These are phyloP conservation scores for Amanita brunnescens DNA, from an alignment of 768 basidiomycete species.

Conservation along the genomic window DNA sequence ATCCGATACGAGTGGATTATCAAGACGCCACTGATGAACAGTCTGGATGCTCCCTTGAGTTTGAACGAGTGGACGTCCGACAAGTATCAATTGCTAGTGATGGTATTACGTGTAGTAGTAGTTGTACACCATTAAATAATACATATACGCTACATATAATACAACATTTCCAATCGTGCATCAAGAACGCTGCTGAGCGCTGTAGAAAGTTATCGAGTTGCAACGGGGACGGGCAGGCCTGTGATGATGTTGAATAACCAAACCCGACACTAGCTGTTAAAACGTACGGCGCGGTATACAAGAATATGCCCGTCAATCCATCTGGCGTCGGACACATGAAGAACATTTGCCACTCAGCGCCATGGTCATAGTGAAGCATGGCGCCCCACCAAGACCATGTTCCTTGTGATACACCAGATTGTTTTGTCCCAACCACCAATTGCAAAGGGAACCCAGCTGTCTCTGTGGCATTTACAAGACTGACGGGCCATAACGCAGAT, in stretches of 20 bases:
- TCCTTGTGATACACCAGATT: constrained; percentile 31
- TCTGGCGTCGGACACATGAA: constrained; percentile 30
- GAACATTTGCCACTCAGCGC: constrained; percentile 32
- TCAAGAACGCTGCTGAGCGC: constrained; percentile 15
- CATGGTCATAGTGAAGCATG: constrained; percentile 43
- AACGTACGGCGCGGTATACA: constrained; percentile 38
- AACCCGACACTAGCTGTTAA: no score
- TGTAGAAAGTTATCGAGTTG: constrained; percentile 28
- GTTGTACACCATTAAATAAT: no score
- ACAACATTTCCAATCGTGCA: neutral
- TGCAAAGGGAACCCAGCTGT: constrained; percentile 38
- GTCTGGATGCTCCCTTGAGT: no score
- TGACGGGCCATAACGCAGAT: constrained; percentile 45
- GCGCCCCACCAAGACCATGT: constrained; percentile 50
- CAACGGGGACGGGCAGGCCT: constrained; percentile 30
- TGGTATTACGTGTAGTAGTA: no score
- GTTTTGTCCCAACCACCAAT: constrained; percentile 32
- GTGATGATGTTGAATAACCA: neutral
- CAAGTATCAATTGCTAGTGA: no score
- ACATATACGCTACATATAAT: constrained; percentile 7
- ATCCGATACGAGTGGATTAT: no score
- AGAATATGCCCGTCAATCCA: constrained; percentile 36
- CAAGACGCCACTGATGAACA: no score
- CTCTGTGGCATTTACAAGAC: constrained; percentile 42
- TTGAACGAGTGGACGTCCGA: no score